phyloP scores from a whole-genome alignment of 2,329 filamentous ascomycete genomes.

The Aspergillus sclerotialis region DNA sequence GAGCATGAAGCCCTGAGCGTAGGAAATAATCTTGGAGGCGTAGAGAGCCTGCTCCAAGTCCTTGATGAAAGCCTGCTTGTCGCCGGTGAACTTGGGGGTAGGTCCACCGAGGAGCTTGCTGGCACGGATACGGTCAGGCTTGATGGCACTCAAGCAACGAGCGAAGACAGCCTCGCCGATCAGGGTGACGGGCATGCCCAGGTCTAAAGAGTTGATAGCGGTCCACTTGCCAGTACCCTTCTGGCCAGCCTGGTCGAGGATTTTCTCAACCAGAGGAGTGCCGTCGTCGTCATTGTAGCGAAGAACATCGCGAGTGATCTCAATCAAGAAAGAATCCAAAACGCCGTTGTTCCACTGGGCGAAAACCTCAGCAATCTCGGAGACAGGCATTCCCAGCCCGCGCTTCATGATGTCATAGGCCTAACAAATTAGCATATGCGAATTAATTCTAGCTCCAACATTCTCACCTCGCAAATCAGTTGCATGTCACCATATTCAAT shows the following conservation, averaged over 20 bases:
- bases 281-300: constrained; percentile 97
- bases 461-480: constrained; percentile 88
- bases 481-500: constrained; percentile 99
- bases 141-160: constrained; percentile 88
- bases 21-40: constrained; percentile 99
- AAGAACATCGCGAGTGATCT: constrained; percentile 98
- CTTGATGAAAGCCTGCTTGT: constrained; percentile 88
- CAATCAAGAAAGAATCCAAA: constrained; percentile 96
- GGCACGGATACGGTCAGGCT: constrained; percentile 83
- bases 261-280: constrained; percentile 91
- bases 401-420: constrained; percentile 99
- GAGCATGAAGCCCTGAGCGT: constrained; percentile 99
- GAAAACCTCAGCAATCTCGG: constrained; percentile 95
- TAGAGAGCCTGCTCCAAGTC: constrained; percentile 99
- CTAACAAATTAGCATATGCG: constrained; percentile 39
- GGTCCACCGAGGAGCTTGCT: constrained; percentile 73
- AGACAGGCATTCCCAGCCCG: constrained; percentile 76
- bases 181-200: constrained; percentile 96
- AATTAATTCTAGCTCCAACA: neutral
- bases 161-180: constrained; percentile 96
- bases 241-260: constrained; percentile 95
- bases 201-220: constrained; percentile 95
- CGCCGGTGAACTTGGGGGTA: constrained; percentile 71
- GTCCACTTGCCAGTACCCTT: constrained; percentile 99
- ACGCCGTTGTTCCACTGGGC: constrained; percentile 98